Percentiles rank a stretch among this genome's conserved stretches.
These are phyloP conservation scores for Debaryomycetaceae sp. DNA, from an alignment of 1,139 yeast genomes.

Conservation along the genomic window DNA sequence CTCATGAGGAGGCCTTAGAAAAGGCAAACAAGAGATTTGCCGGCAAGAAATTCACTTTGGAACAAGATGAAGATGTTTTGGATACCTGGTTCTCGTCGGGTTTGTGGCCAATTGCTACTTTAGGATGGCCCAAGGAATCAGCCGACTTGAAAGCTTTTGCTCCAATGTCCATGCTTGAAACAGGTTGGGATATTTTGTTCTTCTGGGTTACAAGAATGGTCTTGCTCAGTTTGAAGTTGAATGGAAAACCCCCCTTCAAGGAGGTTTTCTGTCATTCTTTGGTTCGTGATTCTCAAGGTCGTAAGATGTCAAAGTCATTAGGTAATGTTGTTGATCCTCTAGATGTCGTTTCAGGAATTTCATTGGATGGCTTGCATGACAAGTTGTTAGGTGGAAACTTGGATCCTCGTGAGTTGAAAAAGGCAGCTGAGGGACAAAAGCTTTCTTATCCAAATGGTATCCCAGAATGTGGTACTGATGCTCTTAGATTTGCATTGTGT, in stretches of 20 bases:
- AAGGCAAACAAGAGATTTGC: slow-evolving; percentile 80
- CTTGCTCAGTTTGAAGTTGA: slow-evolving; percentile 81
- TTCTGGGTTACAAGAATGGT: slow-evolving; percentile 99
- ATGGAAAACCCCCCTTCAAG: slow-evolving; percentile 88
- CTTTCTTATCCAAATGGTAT: slow-evolving; percentile 94
- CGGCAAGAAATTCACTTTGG: slow-evolving; percentile 64
- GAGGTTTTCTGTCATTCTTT: slow-evolving; percentile 96
- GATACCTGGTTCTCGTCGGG: slow-evolving; percentile 99
- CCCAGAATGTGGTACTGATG: slow-evolving; percentile 99
- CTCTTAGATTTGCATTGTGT: slow-evolving; percentile 95
- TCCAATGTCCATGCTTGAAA: slow-evolving; percentile 93
- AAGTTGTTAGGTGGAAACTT: slow-evolving; percentile 79
- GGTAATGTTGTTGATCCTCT: slow-evolving; percentile 96
- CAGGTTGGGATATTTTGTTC: slow-evolving; percentile 98
- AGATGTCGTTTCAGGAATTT: slow-evolving; percentile 88
- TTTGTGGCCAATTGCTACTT: slow-evolving; percentile 94
- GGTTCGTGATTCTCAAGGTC: slow-evolving; percentile 98
- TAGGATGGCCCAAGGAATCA: slow-evolving; percentile 91
- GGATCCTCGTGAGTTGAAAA: slow-evolving; percentile 83
- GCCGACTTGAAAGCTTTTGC: slow-evolving; percentile 72
- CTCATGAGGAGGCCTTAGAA: slow-evolving; percentile 72
- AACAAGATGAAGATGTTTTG: slow-evolving; percentile 96
- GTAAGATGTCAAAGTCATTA: slow-evolving; percentile 96
- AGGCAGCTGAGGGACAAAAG: slow-evolving; percentile 86
- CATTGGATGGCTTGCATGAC: slow-evolving; percentile 74